These are phyloP conservation scores for Cytospora chrysosperma DNA, from an alignment of 2,329 filamentous ascomycete genomes.

Conservation along the genomic window DNA sequence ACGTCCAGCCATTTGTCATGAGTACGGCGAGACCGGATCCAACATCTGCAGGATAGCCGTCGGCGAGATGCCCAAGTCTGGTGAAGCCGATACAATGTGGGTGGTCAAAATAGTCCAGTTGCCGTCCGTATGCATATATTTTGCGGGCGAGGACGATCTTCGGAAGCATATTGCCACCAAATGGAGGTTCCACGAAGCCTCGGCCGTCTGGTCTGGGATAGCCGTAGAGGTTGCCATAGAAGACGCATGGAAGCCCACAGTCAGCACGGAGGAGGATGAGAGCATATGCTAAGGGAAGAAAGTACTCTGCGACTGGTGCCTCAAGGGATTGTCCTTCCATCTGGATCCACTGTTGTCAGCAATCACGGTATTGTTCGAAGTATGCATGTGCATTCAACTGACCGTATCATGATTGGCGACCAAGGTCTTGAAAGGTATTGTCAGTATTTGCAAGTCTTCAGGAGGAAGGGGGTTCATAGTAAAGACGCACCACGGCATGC, in stretches of 20 bases:
- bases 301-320: slow-evolving; percentile 58
- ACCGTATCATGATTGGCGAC: slow-evolving; percentile 68
- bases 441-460: background rate
- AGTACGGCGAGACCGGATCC: slow-evolving; percentile 57
- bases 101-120: slow-evolving; percentile 61
- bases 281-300: slow-evolving; percentile 67
- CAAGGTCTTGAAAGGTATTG: slow-evolving; percentile 48
- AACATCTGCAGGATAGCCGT: slow-evolving; percentile 36
- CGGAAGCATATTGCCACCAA: slow-evolving; percentile 51
- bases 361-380: background rate
- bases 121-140: slow-evolving; percentile 65
- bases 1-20: slow-evolving; percentile 51
- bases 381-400: slow-evolving; percentile 23
- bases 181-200: slow-evolving; percentile 38
- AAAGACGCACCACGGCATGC: slow-evolving; percentile 53
- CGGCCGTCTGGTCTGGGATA: slow-evolving; percentile 50
- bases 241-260: slow-evolving; percentile 64
- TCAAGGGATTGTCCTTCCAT: slow-evolving; percentile 52
- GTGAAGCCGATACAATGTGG: slow-evolving; percentile 60
- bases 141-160: slow-evolving; percentile 61
- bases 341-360: background rate
- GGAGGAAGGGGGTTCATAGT: background rate
- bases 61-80: slow-evolving; percentile 47
- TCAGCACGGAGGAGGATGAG: slow-evolving; percentile 61
- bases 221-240: slow-evolving; percentile 70